Conservation (phyloP, 2,329 filamentous ascomycete species). For the Fusarium illudens region DNA sequence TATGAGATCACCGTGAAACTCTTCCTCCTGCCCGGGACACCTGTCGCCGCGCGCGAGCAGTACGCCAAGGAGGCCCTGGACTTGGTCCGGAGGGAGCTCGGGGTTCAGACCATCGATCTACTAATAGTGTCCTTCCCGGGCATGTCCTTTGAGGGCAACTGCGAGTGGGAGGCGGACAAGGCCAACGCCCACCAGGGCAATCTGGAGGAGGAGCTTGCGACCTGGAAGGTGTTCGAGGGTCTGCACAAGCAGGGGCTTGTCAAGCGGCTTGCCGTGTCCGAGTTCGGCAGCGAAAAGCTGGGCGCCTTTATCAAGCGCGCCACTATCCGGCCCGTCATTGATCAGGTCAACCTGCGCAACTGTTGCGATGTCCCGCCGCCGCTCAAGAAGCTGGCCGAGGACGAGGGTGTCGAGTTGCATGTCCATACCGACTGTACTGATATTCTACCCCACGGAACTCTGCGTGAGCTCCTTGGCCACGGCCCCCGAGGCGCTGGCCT, state of each 20-base stretch:
- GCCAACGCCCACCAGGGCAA: conserved; percentile 68
- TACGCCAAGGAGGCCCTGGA: conserved; percentile 82
- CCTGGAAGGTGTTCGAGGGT: conserved; percentile 77
- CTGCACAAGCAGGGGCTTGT: conserved; percentile 77
- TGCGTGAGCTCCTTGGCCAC: conserved; percentile 82
- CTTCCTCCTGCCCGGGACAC: conserved; percentile 84
- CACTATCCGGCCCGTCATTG: conserved; percentile 77
- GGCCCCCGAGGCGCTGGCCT: conserved; percentile 78
- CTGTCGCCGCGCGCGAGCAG: conserved; percentile 68
- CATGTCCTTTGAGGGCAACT: conserved; percentile 91
- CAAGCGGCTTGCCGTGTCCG: conserved; percentile 81
- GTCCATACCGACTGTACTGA: conserved; percentile 96
- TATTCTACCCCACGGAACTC: conserved; percentile 84
- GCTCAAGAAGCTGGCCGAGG: conserved; percentile 83
- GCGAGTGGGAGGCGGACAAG: conserved; percentile 78
- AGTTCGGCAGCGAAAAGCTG: conserved; percentile 88
- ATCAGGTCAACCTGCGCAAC: conserved; percentile 96
- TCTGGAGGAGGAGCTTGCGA: conserved; percentile 72
- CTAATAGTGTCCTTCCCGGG: conserved; percentile 94
- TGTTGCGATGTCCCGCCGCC: conserved; percentile 96
- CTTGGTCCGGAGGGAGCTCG: conserved; percentile 81
- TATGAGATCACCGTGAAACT: conserved; percentile 97
- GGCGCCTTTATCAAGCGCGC: conserved; percentile 78
- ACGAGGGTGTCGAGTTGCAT: conserved; percentile 82
- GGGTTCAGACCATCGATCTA: conserved; percentile 79